These are phyloP conservation scores for Artomyces pyxidatus DNA, from an alignment of 768 basidiomycete genomes.

Conservation along the genomic window DNA sequence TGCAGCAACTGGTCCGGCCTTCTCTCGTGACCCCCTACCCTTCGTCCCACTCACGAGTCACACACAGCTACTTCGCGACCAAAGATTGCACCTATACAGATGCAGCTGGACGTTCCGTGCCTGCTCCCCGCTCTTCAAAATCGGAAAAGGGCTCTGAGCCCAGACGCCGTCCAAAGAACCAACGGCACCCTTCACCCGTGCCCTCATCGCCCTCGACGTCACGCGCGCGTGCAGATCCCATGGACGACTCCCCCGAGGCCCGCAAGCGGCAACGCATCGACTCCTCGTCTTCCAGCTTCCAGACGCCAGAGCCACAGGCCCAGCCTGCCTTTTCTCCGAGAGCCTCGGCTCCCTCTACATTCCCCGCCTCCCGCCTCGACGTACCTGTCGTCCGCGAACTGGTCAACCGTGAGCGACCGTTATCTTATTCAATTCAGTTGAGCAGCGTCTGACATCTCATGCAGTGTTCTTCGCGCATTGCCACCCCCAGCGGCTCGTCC, in stretches of 20 bases:
- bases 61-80: conserved; percentile 64
- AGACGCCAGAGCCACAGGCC: neutral
- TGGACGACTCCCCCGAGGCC: neutral
- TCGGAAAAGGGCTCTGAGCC: conserved; percentile 11
- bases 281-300: neutral
- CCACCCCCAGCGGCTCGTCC: conserved; percentile 66
- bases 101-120: conserved; percentile 69
- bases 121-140: conserved; percentile 39
- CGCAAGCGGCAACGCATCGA: conserved; percentile 1
- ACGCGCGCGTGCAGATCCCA: neutral
- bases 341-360: neutral
- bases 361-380: conserved; percentile 10
- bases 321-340: neutral
- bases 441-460: neutral
- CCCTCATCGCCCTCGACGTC: conserved; percentile 4
- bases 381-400: conserved; percentile 15
- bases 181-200: conserved; percentile 3
- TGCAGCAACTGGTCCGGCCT: conserved; percentile 68
- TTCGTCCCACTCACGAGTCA: conserved; percentile 13
- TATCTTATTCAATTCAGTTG: neutral
- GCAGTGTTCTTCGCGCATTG: conserved; percentile 78
- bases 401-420: conserved; percentile 9
- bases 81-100: conserved; percentile 80
- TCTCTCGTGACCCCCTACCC: neutral
- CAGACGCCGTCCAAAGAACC: conserved; percentile 7